Evolutionary conservation across 805 yeast species (phyloP).

Genomic region (Teunomyces barrocoloradensis): DNA sequence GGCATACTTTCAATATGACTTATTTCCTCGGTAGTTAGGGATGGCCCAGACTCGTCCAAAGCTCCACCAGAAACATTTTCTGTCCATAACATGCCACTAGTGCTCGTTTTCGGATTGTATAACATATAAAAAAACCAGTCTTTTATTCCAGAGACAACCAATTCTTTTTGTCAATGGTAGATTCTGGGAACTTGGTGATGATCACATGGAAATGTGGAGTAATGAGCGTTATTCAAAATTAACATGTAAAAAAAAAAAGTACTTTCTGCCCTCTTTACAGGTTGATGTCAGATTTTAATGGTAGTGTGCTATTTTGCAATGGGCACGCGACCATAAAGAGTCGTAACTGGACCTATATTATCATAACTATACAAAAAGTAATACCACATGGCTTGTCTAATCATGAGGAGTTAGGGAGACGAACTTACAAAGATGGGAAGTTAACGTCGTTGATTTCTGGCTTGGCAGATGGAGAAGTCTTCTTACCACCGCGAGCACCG

Average conservation of each 20-base stretch:
- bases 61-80: background rate
- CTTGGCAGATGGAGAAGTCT: slow-evolving; percentile 22
- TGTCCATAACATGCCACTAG: background rate
- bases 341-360: slow-evolving; percentile 3
- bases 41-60: background rate
- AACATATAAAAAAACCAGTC: no score
- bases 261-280: background rate
- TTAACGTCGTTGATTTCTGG: slow-evolving; percentile 54
- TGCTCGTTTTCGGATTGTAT: background rate
- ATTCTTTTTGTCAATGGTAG: no score
- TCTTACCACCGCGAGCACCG: slow-evolving; percentile 10
- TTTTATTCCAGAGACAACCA: no score
- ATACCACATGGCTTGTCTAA: slow-evolving; percentile 4
- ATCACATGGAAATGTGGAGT: slow-evolving; percentile 8
- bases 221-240: background rate
- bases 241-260: background rate
- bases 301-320: background rate
- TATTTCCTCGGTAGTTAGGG: background rate
- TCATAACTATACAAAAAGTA: slow-evolving; percentile 9
- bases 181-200: no score
- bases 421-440: slow-evolving; percentile 63
- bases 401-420: slow-evolving; percentile 1
- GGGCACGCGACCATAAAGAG: background rate
- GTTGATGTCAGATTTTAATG: background rate
- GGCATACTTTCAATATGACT: background rate